Evolutionary conservation across 2,329 filamentous ascomycete species (phyloP), one percentile per base, ranked within the genome.

Genomic region (Colletotrichum lentis): DNA sequence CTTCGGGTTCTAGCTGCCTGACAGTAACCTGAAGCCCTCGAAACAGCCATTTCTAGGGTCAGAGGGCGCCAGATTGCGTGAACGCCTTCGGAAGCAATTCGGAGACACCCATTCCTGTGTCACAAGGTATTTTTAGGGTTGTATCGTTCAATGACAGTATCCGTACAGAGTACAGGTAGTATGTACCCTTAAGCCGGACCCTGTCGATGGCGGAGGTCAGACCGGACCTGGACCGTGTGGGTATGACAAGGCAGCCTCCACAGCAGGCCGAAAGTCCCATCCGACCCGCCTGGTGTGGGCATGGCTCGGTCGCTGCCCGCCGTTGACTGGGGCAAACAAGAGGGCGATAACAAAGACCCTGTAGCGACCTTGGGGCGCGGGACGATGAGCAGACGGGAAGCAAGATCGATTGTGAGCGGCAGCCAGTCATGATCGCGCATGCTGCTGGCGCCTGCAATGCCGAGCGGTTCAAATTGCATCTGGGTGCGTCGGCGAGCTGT

Each of bases 51-150:
- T 37, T 64, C 49, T 52, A 60, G 62, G 59, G 43, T n/a, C 49
- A 55, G 49, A 35, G 55, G 37, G 44, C 55, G 55, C 31, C 44
- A 56, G 24, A 49, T 22, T 31, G 52, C 18, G 47, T 22, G 43
- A 61, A 53, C 24, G 50, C 27, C 41, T 18, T 41, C 66, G 56
- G 62, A 44, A 69, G 66, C 66, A 61, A 35, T 61, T 69, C 56
- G 56, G 62, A 66, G 55, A 20, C 50, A 61, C 24, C 57, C 39
- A 44, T 14, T 46, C 31, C 41, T 6, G 66, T 57, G 62, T 39
- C 41, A 61, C 56, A 46, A 27, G 43, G 65, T 66, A 66, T 66
- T 66, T 69, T 61, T 69, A 66, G 66, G 56, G 55, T 60, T 35
- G 55, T 50, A 65, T 65, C 64, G 59, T 65, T 39, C 37, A 68